Base-by-base conservation (phyloP, 768 basidiomycete genomes). In the Amanita jacksonii region DNA sequence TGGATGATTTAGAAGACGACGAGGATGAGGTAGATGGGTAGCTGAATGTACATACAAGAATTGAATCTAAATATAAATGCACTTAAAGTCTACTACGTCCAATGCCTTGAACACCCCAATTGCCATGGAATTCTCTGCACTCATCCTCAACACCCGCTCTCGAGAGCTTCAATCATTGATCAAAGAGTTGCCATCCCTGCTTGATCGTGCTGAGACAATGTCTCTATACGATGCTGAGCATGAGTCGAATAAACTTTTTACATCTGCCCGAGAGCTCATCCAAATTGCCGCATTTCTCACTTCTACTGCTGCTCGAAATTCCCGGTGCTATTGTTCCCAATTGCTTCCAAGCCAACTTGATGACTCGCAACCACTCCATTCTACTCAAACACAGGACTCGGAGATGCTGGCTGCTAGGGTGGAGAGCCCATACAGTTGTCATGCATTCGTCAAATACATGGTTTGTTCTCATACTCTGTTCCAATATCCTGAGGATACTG, bases 1-100 rank as follows among this genome's bases (percentile, higher is more conserved):
- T n/a, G 33, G 33, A 34, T 34, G n/a, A 34, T 34, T 34, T 34
- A 34, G 33, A 34, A 34, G 33, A 6, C 33, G n/a, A 34, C n/a
- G 33, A 34, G 33, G 33, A 34, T 34, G 33, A 34, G 7, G 8
- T 3, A 34, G 33, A 34, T 34, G 33, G 33, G 33, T 34, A 34
- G 33, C 33, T n/a, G n/a, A 34, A 34, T 34, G 33, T 34, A 34
- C 3, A 2, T 34, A 34, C 33, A 34, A 34, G 33, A n/a, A n/a
- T n/a, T n/a, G n/a, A n/a, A n/a, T n/a, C n/a, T n/a, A n/a, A n/a
- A n/a, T n/a, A 34, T 3, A 3, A 34, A 34, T n/a, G n/a, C 5
- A 1, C 33, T 34, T 8, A 34, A 34, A 34, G 33, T 34, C 33
- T 34, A 34, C 8, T 34, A 34, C n/a, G n/a, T 34, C 7, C 33